Conservation (phyloP, 1,284 basidiomycete genomes). For the Ceratobasidium sp. region DNA sequence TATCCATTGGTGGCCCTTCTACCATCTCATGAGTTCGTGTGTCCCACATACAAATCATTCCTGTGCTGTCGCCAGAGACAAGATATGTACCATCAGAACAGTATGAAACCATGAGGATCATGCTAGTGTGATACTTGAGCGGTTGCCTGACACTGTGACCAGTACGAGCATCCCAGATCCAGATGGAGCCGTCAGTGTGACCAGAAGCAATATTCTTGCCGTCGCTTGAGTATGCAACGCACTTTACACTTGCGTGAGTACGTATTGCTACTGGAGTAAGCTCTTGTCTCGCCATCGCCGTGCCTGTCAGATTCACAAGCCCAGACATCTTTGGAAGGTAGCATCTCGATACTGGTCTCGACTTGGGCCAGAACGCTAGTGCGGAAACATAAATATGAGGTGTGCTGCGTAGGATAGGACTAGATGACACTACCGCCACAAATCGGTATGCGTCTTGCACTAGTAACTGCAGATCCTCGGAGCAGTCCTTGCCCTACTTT, state of each 20-base stretch:
- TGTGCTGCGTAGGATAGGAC: background rate
- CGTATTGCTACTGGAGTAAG: background rate
- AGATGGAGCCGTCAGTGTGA: background rate
- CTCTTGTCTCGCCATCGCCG: background rate
- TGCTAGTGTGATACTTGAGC: background rate
- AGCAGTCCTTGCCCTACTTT: background rate
- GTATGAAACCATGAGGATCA: slow-evolving; percentile 5
- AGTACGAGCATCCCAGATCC: slow-evolving; percentile 1
- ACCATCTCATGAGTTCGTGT: background rate
- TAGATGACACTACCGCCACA: background rate
- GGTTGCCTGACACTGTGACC: background rate
- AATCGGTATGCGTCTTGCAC: background rate
- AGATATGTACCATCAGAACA: slow-evolving; percentile 10
- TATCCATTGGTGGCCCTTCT: background rate
- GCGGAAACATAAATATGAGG: slow-evolving; percentile 11
- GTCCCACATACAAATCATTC: background rate
- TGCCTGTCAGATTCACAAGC: background rate
- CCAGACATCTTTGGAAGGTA: slow-evolving; percentile 1
- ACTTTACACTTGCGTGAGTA: background rate
- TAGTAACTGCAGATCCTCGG: background rate
- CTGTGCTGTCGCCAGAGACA: background rate
- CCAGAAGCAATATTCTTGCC: background rate
- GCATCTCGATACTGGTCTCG: background rate
- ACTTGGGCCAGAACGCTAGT: background rate
- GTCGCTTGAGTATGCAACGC: slow-evolving; percentile 4